Evolutionary conservation across 2,329 filamentous ascomycete genomes (phyloP).

Genomic region (Penicillium concentricum): DNA sequence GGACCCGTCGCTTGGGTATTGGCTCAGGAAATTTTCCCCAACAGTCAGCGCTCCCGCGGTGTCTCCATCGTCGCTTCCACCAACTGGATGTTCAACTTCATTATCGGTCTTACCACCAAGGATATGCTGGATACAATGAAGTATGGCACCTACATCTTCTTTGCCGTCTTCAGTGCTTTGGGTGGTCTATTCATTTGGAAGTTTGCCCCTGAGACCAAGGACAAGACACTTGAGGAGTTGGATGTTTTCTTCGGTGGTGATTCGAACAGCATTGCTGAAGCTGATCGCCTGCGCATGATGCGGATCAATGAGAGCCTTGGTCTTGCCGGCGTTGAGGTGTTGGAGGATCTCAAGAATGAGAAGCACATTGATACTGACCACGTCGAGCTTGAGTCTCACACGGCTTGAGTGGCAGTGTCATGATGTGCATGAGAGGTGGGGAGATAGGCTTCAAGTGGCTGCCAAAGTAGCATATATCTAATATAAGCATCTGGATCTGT

Average conservation of each 20-base stretch:
- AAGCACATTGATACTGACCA: constrained; percentile 15
- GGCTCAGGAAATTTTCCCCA: constrained; percentile 39
- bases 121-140: constrained; percentile 30
- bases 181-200: constrained; percentile 38
- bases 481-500: too few species aligned
- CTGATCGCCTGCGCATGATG: constrained; percentile 62
- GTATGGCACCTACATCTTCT: constrained; percentile 44
- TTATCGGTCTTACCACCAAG: constrained; percentile 33
- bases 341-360: constrained; percentile 27
- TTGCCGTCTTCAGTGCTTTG: constrained; percentile 40
- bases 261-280: constrained; percentile 33
- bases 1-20: constrained; percentile 53
- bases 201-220: constrained; percentile 52
- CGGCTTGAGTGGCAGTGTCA: not conserved
- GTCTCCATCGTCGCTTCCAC: constrained; percentile 28
- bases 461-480: too few species aligned
- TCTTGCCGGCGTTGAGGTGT: constrained; percentile 40
- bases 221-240: constrained; percentile 54
- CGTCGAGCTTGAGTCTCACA: constrained; percentile 11
- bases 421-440: not conserved
- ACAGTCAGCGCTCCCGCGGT: constrained; percentile 29
- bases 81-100: constrained; percentile 37
- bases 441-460: not conserved
- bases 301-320: constrained; percentile 71
- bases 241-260: constrained; percentile 51